Conservation (phyloP, 1,139 yeast genomes). For the Protomyces macrosporus region DNA sequence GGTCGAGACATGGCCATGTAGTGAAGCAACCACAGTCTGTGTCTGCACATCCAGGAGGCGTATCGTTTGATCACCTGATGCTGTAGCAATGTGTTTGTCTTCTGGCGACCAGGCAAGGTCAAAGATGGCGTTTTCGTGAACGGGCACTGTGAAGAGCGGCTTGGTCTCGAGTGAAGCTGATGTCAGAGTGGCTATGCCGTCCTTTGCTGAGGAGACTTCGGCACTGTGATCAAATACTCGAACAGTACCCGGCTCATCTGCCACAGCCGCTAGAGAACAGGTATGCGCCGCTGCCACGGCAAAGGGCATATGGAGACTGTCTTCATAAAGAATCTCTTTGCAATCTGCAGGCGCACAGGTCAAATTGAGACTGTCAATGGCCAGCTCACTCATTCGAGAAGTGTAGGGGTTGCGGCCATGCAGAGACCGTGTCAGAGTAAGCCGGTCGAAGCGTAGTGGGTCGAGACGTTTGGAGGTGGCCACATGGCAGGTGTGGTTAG, state of each 20-base stretch:
- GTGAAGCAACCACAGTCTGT: slow-evolving; percentile 4
- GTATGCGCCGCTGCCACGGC: slow-evolving; percentile 21
- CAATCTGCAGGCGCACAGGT: neutral
- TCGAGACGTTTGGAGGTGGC: too few species aligned
- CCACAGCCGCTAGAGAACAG: slow-evolving; percentile 22
- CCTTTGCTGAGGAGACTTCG: neutral
- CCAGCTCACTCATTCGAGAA: neutral
- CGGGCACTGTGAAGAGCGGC: slow-evolving; percentile 1
- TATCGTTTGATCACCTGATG: slow-evolving; percentile 20
- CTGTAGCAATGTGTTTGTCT: slow-evolving; percentile 24
- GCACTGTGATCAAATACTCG: slow-evolving; percentile 14
- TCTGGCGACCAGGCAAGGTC: slow-evolving; percentile 23
- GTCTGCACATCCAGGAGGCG: slow-evolving; percentile 21
- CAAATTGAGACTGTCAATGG: neutral
- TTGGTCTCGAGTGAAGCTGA: neutral
- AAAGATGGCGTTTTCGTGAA: slow-evolving; percentile 26
- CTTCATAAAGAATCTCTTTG: neutral
- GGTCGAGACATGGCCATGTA: slow-evolving; percentile 12
- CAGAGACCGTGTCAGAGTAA: neutral
- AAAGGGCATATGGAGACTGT: slow-evolving; percentile 18
- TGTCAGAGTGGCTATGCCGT: neutral
- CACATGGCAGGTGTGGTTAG: too few species aligned
- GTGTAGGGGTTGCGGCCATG: neutral
- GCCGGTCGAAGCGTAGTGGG: neutral
- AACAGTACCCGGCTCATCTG: slow-evolving; percentile 21